Evolutionary conservation across 2,329 filamentous ascomycete genomes (phyloP), one percentile per base, ranked within the genome.

Genomic region (Arthroderma sp.): DNA sequence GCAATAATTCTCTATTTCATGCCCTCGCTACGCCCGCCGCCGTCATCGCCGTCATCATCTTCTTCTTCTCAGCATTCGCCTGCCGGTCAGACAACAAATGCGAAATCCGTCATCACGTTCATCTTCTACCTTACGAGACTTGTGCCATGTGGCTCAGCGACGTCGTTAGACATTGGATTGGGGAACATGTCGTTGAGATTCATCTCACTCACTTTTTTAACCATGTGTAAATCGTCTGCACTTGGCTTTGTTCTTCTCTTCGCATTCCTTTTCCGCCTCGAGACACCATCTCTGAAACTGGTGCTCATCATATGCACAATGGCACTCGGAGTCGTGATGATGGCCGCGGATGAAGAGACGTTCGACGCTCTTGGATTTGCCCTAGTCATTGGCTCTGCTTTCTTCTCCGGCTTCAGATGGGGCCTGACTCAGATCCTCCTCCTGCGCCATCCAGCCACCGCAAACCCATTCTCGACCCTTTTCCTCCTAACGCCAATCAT

Each of bases 191-290:
- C 86, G 43, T 72, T 98, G 55, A 91, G 89, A 64, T 95, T 93
- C 62, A 96, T 98, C 56, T 88, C 85, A 36, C 77, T 98, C 53
- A 95, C 89, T 6, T 98, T 98, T 62, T 94, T 94, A 66, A 98
- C 91, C 48, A 96, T 98, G 91, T 96, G 91, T 68, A 98, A 98
- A 74, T 96, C 89, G 4, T 95, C 88, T 6, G 85, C 89, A 10
- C 76, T 98, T 22, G 88, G 85, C 38, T 98, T 96, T 60, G 91
- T 98, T 44, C 80, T 98, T 22, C 64, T 94, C 40, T 98, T 98
- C 61, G 91, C 91, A 50, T 94, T 98, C 59, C 62, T 94, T 40
- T 96, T 98, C 69, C 80, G 84, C 43, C 79, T 98, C 43, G 91
- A 98, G 65, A 77, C 77, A 7, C 86, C 85, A 0, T 95, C 89